Evolutionary conservation across 2,329 filamentous ascomycete genomes (phyloP).

Genomic region (Trichocomaceae sp.): DNA sequence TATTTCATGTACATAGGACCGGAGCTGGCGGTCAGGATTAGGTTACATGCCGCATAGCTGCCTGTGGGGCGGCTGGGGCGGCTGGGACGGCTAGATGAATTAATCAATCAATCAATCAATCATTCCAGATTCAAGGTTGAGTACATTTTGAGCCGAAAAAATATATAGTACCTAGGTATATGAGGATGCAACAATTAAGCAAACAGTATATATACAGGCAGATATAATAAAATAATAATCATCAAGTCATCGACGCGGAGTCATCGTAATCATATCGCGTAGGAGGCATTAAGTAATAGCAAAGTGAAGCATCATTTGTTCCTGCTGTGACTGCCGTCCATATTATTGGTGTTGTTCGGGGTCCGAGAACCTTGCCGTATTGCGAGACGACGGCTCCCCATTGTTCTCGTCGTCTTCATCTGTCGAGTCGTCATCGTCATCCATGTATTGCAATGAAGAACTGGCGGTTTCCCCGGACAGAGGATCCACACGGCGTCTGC

Average conservation of each 20-base stretch:
- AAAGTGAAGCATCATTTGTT: background rate
- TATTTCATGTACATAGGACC: no score
- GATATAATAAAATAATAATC: background rate
- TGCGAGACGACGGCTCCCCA: conserved; percentile 21
- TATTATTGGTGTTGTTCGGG: background rate
- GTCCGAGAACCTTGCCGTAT: background rate
- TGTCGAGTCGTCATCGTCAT: conserved; percentile 25
- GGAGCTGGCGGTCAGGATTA: no score
- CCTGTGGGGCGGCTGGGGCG: no score
- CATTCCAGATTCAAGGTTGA: no score
- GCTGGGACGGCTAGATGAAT: no score
- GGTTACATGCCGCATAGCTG: no score
- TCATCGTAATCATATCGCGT: background rate
- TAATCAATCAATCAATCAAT: background rate
- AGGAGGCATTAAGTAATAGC: background rate
- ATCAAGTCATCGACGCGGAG: background rate
- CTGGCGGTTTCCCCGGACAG: conserved; percentile 31
- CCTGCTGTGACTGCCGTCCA: background rate
- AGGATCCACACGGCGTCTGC: conserved; percentile 55
- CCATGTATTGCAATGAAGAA: conserved; percentile 33
- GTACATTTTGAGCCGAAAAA: background rate
- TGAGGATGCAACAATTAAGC: background rate
- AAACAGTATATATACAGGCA: conserved; percentile 8
- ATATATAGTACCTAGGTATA: background rate
- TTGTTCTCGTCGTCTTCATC: conserved; percentile 29